Evolutionary conservation across 1,284 basidiomycete species (phyloP).

Genomic region (Austroboletus rostrupii): DNA sequence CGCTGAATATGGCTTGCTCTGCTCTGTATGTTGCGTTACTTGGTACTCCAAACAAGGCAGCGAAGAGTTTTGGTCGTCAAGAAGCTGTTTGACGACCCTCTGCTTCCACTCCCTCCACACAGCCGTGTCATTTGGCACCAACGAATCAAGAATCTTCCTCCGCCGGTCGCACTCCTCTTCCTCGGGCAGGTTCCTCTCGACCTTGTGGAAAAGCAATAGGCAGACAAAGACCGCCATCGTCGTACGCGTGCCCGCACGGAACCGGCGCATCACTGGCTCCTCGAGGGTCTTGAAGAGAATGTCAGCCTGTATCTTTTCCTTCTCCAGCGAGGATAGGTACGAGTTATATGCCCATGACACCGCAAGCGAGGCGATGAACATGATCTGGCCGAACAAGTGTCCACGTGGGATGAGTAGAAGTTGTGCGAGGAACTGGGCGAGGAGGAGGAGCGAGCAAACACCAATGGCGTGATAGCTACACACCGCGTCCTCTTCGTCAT

Average conservation of each 20-base stretch:
- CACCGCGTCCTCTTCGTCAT: too few relatives aligned
- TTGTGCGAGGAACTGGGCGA: conserved; percentile 24
- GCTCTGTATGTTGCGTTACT: too few relatives aligned
- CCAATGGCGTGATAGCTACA: conserved; percentile 8
- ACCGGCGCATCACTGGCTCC: conserved; percentile 11
- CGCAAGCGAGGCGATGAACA: conserved; percentile 26
- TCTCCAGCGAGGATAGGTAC: conserved; percentile 25
- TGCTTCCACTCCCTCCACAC: conserved; percentile 24
- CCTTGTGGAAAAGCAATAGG: conserved; percentile 16
- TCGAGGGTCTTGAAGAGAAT: conserved; percentile 15
- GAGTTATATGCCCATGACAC: conserved; percentile 27
- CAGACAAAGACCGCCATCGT: conserved; percentile 19
- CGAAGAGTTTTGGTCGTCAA: not conserved
- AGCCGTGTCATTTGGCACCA: conserved; percentile 17
- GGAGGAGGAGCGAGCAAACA: conserved; percentile 15
- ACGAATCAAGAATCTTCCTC: not conserved
- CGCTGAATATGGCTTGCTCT: too few relatives aligned
- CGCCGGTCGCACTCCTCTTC: not conserved
- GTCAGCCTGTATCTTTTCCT: conserved; percentile 23
- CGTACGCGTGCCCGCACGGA: conserved; percentile 10
- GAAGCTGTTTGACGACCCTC: conserved; percentile 18
- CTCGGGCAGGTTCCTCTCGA: not conserved
- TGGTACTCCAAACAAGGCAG: too few relatives aligned
- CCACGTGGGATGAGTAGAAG: conserved; percentile 28
- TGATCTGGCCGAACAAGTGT: conserved; percentile 26